These are phyloP conservation scores for Penicillium alfredii DNA, from an alignment of 495 filamentous ascomycete genomes.

Conservation along the genomic window DNA sequence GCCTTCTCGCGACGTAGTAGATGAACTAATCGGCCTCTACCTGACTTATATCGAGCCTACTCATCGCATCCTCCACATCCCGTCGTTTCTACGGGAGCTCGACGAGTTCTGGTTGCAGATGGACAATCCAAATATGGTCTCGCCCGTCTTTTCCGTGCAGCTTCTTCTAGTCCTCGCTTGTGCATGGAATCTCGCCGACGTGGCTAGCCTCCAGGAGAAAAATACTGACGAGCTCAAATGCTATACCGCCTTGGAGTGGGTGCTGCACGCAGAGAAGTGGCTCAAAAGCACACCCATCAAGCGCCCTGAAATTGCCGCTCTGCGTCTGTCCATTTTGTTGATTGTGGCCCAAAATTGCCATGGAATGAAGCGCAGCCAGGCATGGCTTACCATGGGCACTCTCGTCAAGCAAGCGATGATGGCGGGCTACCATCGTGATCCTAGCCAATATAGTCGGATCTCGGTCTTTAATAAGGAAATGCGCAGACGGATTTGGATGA, in stretches of 20 bases:
- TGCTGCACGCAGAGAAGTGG: conserved; percentile 59
- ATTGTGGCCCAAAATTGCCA: conserved; percentile 52
- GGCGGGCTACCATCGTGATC: conserved; percentile 52
- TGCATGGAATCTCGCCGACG: conserved; percentile 43
- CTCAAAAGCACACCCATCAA: conserved; percentile 50
- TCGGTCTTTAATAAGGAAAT: conserved; percentile 55
- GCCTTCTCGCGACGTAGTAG: conserved; percentile 40
- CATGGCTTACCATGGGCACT: conserved; percentile 55
- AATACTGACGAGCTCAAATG: conserved; percentile 44
- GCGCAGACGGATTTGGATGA: conserved; percentile 64
- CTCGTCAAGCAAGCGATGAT: conserved; percentile 53
- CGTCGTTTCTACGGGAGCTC: conserved; percentile 52
- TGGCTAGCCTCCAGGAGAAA: conserved; percentile 37
- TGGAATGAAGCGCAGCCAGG: conserved; percentile 48
- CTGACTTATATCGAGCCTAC: conserved; percentile 50
- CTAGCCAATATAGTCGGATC: conserved; percentile 46
- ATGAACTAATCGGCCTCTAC: conserved; percentile 48
- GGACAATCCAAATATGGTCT: conserved; percentile 23
- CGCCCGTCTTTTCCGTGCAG: conserved; percentile 49
- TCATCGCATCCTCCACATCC: conserved; percentile 53
- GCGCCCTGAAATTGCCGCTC: conserved; percentile 45
- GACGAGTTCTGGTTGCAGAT: conserved; percentile 40
- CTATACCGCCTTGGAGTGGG: conserved; percentile 52
- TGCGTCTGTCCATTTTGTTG: conserved; percentile 56
- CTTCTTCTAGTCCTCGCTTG: conserved; percentile 61